Evolutionary conservation across 495 filamentous ascomycete species (phyloP), one percentile per base, ranked within the genome.

Genomic region (Echria macrotheca): DNA sequence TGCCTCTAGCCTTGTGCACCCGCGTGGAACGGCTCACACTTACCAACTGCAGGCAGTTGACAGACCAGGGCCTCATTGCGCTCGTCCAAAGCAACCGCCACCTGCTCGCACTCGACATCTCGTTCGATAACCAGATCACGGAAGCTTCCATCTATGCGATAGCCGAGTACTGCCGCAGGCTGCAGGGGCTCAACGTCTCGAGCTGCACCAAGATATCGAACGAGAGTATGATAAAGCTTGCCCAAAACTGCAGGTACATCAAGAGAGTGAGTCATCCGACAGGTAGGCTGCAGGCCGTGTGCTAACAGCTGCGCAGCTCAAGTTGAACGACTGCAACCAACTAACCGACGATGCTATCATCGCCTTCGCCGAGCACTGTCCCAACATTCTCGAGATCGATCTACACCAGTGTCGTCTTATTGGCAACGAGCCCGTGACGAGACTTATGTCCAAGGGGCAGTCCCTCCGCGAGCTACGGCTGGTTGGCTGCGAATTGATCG

Each of bases 111-210:
- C 72, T 99, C 54, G 94, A 99, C 67, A 82, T 99, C 19, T 95
- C 93, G 1, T 81, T 84, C 17, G 69, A 93, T 61, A 74, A 79
- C 22, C 74, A 81, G 42, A 82, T 97, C 47, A 95, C 93, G 3
- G 89, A 95, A 52, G 72, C 76, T 53, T 91, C 91, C 2, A 79
- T 99, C 62, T 66, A 78, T 38, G 77, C 82, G n/a, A 81, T 97
- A 18, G 83, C 93, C 0, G 77, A 80, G 36, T 85, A 90, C 65
- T 96, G 91, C 61, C 72, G 73, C 4, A 80, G 87, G 21, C 74
- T 99, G 5, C 94, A 99, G 64, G 94, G 94, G 11, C 72, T 99
- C 40, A 99, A 99, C 56, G 82, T 99, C 49, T 90, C 90, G 22
- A 83, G 80, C 24, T 99, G 94, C 71, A 77, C 70, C 42, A 85